These are phyloP conservation scores for Penicillium sp. DNA, from an alignment of 2,329 filamentous ascomycete species.

Conservation along the genomic window DNA sequence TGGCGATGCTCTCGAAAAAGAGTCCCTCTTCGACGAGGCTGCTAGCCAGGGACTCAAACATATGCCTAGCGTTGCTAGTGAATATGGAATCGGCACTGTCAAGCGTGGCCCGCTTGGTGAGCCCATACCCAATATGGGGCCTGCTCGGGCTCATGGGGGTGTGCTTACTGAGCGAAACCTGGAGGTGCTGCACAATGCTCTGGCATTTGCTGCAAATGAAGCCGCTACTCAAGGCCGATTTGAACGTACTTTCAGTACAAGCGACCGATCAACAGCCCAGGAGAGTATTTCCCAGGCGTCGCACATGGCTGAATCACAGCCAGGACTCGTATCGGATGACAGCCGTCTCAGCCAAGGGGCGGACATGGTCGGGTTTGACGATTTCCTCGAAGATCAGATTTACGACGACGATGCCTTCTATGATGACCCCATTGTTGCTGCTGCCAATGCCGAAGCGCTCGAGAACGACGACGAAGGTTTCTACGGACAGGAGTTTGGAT, in stretches of 20 bases:
- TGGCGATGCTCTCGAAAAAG: slow-evolving; percentile 20
- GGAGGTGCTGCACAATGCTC: slow-evolving; percentile 77
- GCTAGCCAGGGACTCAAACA: slow-evolving; percentile 34
- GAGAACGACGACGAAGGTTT: slow-evolving; percentile 92
- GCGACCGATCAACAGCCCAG: slow-evolving; percentile 43
- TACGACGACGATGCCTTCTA: slow-evolving; percentile 68
- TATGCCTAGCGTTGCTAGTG: slow-evolving; percentile 42
- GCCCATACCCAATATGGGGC: slow-evolving; percentile 40
- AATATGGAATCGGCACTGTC: slow-evolving; percentile 29
- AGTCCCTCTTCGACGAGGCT: slow-evolving; percentile 17
- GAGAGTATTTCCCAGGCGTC: slow-evolving; percentile 41
- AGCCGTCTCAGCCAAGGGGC: slow-evolving; percentile 54
- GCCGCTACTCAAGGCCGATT: slow-evolving; percentile 79
- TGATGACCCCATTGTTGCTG: slow-evolving; percentile 90
- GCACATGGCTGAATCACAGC: slow-evolving; percentile 45
- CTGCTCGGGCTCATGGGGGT: slow-evolving; percentile 37
- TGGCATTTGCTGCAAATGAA: slow-evolving; percentile 78
- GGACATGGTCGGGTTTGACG: slow-evolving; percentile 43
- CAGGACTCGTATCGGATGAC: slow-evolving; percentile 55
- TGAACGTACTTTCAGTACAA: slow-evolving; percentile 60
- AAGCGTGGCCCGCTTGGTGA: slow-evolving; percentile 34
- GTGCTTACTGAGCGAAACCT: slow-evolving; percentile 60
- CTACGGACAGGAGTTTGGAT: slow-evolving; percentile 95
- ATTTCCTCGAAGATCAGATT: slow-evolving; percentile 53
- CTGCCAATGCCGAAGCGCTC: slow-evolving; percentile 89